Percentiles rank a stretch among this genome's conserved stretches.
phyloP scores from a whole-genome alignment of 2,329 filamentous ascomycete species.

The Fusarium sp. region DNA sequence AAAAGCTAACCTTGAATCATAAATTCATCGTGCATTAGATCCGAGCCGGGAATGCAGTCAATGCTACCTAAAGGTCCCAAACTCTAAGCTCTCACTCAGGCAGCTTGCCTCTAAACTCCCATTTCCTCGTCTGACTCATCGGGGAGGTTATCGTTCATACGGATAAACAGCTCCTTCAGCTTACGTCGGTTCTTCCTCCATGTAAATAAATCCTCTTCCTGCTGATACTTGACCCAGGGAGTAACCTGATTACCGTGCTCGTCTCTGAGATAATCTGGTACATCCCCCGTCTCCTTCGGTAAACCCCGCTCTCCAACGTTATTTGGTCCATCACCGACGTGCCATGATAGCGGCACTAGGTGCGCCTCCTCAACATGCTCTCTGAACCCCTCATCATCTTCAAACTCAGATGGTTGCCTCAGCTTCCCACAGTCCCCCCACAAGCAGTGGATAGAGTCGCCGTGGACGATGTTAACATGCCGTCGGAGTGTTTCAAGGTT shows the following conservation, averaged over 20 bases:
- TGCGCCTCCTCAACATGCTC: constrained; percentile 66
- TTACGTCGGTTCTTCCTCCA: constrained; percentile 57
- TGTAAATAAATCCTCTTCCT: constrained; percentile 60
- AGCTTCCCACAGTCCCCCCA: constrained; percentile 49
- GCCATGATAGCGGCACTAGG: constrained; percentile 64
- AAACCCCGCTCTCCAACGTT: constrained; percentile 48
- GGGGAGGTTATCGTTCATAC: constrained; percentile 59
- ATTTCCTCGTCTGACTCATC: constrained; percentile 53
- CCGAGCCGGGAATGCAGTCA: not conserved
- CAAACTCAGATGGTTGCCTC: constrained; percentile 49
- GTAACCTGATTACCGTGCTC: constrained; percentile 66
- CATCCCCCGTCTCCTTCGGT: constrained; percentile 38
- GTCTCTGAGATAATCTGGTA: constrained; percentile 65
- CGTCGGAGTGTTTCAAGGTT: constrained; percentile 68
- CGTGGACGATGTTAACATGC: constrained; percentile 65
- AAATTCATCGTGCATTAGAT: not conserved
- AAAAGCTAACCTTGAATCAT: constrained; percentile 15
- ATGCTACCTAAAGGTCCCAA: not conserved
- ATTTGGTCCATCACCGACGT: constrained; percentile 68
- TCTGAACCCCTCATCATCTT: constrained; percentile 53
- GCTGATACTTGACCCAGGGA: constrained; percentile 64
- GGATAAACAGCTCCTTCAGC: constrained; percentile 56
- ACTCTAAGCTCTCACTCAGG: not conserved
- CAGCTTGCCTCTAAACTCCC: constrained; percentile 14
- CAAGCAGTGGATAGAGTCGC: constrained; percentile 36